Conservation (phyloP, 208 protist species). For the Crithidia fasciculata region DNA sequence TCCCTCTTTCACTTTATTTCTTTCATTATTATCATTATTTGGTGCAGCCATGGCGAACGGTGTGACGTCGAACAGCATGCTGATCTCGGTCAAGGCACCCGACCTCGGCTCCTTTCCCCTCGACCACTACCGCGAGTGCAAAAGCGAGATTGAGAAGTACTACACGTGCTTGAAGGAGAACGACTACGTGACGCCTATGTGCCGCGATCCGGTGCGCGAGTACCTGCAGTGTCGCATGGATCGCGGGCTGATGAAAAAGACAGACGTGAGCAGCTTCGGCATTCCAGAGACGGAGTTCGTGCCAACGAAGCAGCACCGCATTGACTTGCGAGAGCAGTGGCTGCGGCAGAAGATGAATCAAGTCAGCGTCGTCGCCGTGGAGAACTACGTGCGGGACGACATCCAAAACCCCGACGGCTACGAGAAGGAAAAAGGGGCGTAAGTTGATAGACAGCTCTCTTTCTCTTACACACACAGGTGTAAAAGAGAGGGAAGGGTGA, state of each 20-base stretch:
- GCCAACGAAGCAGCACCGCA: slow-evolving; percentile 71
- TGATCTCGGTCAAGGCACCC: slow-evolving; percentile 68
- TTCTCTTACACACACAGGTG: too few relatives aligned
- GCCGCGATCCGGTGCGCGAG: slow-evolving; percentile 69
- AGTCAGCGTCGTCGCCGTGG: slow-evolving; percentile 70
- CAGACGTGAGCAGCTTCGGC: slow-evolving; percentile 74
- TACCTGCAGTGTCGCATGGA: slow-evolving; percentile 92
- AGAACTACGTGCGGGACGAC: slow-evolving; percentile 77
- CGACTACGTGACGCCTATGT: slow-evolving; percentile 85
- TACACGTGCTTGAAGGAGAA: slow-evolving; percentile 84
- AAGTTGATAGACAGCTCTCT: background rate
- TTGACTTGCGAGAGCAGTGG: slow-evolving; percentile 78
- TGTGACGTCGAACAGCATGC: slow-evolving; percentile 63
- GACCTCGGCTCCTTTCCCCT: slow-evolving; percentile 90
- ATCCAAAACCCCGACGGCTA: slow-evolving; percentile 74
- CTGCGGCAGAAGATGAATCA: slow-evolving; percentile 83
- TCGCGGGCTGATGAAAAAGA: slow-evolving; percentile 83
- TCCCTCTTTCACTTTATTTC: background rate
- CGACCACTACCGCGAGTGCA: slow-evolving; percentile 92
- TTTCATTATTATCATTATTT: background rate
- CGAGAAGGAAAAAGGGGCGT: slow-evolving; percentile 32
- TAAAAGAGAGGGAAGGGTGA: background rate
- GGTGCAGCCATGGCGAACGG: slow-evolving; percentile 54
- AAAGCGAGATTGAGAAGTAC: slow-evolving; percentile 77
- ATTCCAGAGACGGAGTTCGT: slow-evolving; percentile 87